Percentiles rank a stretch among this genome's conserved stretches.
These are phyloP conservation scores for Bruguiera hainesii DNA, from an alignment of 441 rosid genomes.

Conservation along the genomic window DNA sequence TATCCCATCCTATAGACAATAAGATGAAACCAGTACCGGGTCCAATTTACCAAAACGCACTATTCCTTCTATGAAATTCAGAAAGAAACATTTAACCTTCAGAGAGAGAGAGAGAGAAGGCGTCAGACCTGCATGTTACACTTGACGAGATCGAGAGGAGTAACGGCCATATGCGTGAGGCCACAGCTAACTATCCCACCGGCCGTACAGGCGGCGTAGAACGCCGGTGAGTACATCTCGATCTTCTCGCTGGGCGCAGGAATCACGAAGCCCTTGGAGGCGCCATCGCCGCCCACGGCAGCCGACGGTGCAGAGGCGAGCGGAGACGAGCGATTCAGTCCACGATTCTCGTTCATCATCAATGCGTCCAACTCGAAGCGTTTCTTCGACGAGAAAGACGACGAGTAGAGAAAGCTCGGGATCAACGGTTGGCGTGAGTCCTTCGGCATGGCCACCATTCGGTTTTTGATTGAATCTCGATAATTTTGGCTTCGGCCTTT, in stretches of 20 bases:
- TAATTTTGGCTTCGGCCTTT: not conserved
- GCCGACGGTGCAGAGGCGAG: constrained; percentile 16
- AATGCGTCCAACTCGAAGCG: constrained; percentile 16
- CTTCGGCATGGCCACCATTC: constrained; percentile 54
- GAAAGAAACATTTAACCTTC: not conserved
- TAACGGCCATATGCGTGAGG: constrained; percentile 87
- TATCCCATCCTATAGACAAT: too few relatives aligned
- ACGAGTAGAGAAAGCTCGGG: constrained; percentile 72
- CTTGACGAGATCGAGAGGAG: constrained; percentile 97
- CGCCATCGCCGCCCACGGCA: constrained; percentile 14
- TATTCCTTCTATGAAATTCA: not conserved
- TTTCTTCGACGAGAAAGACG: constrained; percentile 25
- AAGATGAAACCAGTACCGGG: too few relatives aligned
- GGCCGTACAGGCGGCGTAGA: constrained; percentile 75
- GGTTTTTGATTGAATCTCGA: not conserved
- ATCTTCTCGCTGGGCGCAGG: constrained; percentile 82
- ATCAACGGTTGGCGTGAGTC: constrained; percentile 48
- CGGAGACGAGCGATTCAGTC: constrained; percentile 18
- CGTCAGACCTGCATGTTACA: constrained; percentile 90
- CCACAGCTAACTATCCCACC: constrained; percentile 93
- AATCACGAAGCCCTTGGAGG: constrained; percentile 40
- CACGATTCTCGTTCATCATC: not conserved
- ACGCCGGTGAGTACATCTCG: constrained; percentile 85
- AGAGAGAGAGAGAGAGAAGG: not conserved
- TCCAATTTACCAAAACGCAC: too few relatives aligned